phyloP scores from a whole-genome alignment of 176 grass and related monocot species.

The Oryza officinalis region DNA sequence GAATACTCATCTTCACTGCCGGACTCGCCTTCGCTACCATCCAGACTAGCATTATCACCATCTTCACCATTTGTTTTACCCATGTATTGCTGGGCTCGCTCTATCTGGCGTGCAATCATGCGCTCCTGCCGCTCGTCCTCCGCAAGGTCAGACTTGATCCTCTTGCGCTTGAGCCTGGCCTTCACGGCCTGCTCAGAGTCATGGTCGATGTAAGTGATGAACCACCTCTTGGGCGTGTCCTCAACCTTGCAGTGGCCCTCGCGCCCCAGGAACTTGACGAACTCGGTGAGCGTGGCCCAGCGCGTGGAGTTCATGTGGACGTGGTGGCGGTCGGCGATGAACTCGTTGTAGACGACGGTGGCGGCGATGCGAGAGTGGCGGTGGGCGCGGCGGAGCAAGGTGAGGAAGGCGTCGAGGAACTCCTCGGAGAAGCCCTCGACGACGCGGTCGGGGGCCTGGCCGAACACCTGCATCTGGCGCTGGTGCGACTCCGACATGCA shows the following conservation, averaged over 20 bases:
- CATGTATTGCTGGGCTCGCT: conserved; percentile 52
- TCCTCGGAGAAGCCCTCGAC: conserved; percentile 78
- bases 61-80: background rate
- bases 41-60: background rate
- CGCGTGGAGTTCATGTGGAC: conserved; percentile 88
- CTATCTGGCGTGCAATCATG: conserved; percentile 74
- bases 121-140: conserved; percentile 88
- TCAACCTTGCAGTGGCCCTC: conserved; percentile 80
- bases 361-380: conserved; percentile 80
- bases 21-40: background rate
- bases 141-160: conserved; percentile 64
- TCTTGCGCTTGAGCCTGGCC: conserved; percentile 81
- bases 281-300: conserved; percentile 79
- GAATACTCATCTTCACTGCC: conserved; percentile 38
- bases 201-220: conserved; percentile 86
- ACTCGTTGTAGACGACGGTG: conserved; percentile 90
- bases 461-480: conserved; percentile 95
- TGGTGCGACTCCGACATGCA: conserved; percentile 94
- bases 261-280: conserved; percentile 74
- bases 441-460: conserved; percentile 71
- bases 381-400: conserved; percentile 71
- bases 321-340: conserved; percentile 68
- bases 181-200: conserved; percentile 84
- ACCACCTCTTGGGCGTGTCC: conserved; percentile 95
- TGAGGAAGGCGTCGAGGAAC: conserved; percentile 62